Evolutionary conservation across 495 filamentous ascomycete genomes (phyloP).

Genomic region (Darksidea phi): DNA sequence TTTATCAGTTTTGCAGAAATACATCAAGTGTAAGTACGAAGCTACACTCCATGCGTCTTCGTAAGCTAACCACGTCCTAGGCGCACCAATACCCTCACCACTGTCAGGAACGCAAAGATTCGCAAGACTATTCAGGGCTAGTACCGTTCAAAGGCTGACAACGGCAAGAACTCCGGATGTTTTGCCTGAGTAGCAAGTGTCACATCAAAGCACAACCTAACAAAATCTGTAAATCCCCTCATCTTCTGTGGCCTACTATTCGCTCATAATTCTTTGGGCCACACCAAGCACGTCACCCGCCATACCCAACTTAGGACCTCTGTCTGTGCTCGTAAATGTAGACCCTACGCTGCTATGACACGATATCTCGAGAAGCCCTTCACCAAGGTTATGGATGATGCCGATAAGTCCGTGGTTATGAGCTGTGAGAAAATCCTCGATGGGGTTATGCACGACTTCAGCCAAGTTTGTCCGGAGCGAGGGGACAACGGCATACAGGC

Average conservation of each 20-base stretch:
- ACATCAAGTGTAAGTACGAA: background rate
- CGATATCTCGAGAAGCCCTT: background rate
- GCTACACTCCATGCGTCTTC: too few relatives aligned
- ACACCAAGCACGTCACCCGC: background rate
- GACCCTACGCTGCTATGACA: background rate
- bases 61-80: background rate
- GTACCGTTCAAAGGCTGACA: background rate
- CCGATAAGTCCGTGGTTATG: background rate
- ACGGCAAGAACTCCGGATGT: background rate
- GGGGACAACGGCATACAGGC: background rate
- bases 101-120: background rate
- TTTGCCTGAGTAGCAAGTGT: background rate
- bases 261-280: background rate
- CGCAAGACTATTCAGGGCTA: background rate
- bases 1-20: background rate
- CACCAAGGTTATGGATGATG: background rate
- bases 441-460: background rate
- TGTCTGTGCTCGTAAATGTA: background rate
- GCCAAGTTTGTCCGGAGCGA: background rate
- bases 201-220: background rate
- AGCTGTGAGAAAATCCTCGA: background rate
- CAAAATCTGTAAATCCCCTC: background rate
- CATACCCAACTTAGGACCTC: background rate
- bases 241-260: too few relatives aligned
- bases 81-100: background rate